Evolutionary conservation across 345 rosid species (phyloP).

Genomic region (Acer campestre): DNA sequence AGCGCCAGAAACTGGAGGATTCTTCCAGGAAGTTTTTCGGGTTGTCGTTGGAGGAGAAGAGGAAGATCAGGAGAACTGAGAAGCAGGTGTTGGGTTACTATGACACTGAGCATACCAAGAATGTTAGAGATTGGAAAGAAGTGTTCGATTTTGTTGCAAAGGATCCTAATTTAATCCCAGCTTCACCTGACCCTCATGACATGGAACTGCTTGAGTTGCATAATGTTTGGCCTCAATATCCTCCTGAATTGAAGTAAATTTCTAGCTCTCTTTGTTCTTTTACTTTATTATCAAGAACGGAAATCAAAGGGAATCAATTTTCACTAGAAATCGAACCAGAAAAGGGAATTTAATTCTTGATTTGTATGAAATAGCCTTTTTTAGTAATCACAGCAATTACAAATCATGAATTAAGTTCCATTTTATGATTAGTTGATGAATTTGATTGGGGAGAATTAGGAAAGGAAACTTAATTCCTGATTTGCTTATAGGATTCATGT

Average conservation of each 20-base stretch:
- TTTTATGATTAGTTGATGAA: too few species aligned
- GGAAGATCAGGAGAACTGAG: constrained; percentile 38
- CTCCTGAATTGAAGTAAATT: constrained; percentile 22
- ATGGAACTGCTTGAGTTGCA: constrained; percentile 7
- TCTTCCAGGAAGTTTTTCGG: constrained; percentile 33
- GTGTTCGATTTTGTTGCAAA: constrained; percentile 37
- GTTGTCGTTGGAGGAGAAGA: constrained; percentile 39
- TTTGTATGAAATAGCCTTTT: too few species aligned
- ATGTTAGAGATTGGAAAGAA: constrained; percentile 61
- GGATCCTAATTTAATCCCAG: constrained; percentile 28
- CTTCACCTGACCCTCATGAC: constrained; percentile 28
- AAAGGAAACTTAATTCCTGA: too few species aligned
- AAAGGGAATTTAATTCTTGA: too few species aligned
- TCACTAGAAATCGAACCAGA: too few species aligned
- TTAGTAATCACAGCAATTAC: too few species aligned
- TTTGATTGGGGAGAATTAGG: too few species aligned
- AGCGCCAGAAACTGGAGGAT: constrained; percentile 17
- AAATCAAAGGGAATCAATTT: too few species aligned
- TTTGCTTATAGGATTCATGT: too few species aligned
- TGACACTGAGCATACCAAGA: constrained; percentile 50
- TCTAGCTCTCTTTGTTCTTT: too few species aligned
- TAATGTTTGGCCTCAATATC: constrained; percentile 21
- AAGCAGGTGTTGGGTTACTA: constrained; percentile 35
- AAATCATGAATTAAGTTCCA: too few species aligned
- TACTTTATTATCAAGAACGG: too few species aligned